Conservation (phyloP, 1,139 yeast species). For the Scheffersomyces titani region DNA sequence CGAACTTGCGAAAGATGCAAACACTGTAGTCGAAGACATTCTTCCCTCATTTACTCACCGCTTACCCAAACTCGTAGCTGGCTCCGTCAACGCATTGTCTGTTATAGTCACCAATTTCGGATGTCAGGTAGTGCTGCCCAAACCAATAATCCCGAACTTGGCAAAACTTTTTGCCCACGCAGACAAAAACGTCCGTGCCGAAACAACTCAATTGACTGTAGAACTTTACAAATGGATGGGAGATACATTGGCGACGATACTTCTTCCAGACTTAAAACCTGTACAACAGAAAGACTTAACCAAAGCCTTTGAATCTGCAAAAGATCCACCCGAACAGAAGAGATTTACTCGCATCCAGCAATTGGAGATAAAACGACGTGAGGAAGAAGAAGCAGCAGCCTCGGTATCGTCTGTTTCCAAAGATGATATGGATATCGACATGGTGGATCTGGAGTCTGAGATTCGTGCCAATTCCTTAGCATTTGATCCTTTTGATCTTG, state of each 20-base stretch:
- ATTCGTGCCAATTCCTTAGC: constrained; percentile 13
- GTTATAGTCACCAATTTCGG: constrained; percentile 69
- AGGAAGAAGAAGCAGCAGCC: constrained; percentile 17
- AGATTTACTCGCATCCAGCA: constrained; percentile 58
- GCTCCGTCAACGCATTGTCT: constrained; percentile 57
- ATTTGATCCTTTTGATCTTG: constrained; percentile 39
- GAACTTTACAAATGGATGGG: constrained; percentile 81
- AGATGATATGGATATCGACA: constrained; percentile 38
- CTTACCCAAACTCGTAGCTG: constrained; percentile 79
- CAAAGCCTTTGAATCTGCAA: constrained; percentile 60
- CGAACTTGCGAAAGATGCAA: constrained; percentile 63
- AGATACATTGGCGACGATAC: constrained; percentile 54
- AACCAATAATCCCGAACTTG: constrained; percentile 57
- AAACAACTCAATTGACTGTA: constrained; percentile 68
- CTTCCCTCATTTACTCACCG: constrained; percentile 62
- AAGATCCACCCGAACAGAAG: constrained; percentile 46
- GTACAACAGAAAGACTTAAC: constrained; percentile 88
- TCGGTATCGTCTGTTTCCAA: constrained; percentile 14
- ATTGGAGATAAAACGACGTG: constrained; percentile 18
- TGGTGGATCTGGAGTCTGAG: constrained; percentile 31
- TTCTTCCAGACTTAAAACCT: constrained; percentile 79
- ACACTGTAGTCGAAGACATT: constrained; percentile 66
- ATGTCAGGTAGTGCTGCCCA: constrained; percentile 60
- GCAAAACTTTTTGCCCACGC: constrained; percentile 82
- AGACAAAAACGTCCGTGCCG: constrained; percentile 83